Evolutionary conservation across 441 rosid species (phyloP).

Genomic region (Raphanus hybrid): DNA sequence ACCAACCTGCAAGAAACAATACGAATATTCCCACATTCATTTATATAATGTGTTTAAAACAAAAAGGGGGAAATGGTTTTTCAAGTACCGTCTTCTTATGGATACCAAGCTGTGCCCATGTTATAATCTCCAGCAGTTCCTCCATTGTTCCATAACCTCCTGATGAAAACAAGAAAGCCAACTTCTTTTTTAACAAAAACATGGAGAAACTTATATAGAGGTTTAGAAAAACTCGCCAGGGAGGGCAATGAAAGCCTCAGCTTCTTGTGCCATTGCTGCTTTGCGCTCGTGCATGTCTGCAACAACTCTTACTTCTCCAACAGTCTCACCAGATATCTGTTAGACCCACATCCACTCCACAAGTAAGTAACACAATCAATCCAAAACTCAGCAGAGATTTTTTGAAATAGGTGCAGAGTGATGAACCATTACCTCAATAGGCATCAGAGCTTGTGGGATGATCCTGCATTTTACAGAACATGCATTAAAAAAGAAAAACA

Average conservation of each 20-base stretch:
- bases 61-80: neutral
- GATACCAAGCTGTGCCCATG: conserved; percentile 98
- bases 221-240: conserved; percentile 59
- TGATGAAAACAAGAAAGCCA: conserved; percentile 37
- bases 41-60: neutral
- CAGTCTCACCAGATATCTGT: conserved; percentile 88
- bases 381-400: neutral
- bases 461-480: conserved; percentile 61
- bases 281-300: conserved; percentile 97
- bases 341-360: conserved; percentile 2
- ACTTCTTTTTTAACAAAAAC: neutral
- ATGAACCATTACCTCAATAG: conserved; percentile 72
- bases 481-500: neutral
- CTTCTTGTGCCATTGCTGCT: conserved; percentile 93
- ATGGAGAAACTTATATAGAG: neutral
- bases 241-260: conserved; percentile 95
- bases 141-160: conserved; percentile 99
- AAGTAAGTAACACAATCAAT: neutral
- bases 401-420: neutral
- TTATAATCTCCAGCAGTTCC: conserved; percentile 92
- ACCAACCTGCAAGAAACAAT: conserved; percentile 68
- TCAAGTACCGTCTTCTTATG: conserved; percentile 83
- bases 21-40: neutral
- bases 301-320: conserved; percentile 87
- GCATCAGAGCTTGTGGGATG: conserved; percentile 93